Evolutionary conservation across 1,284 basidiomycete species (phyloP).

Genomic region (Rhodotorula sp.): DNA sequence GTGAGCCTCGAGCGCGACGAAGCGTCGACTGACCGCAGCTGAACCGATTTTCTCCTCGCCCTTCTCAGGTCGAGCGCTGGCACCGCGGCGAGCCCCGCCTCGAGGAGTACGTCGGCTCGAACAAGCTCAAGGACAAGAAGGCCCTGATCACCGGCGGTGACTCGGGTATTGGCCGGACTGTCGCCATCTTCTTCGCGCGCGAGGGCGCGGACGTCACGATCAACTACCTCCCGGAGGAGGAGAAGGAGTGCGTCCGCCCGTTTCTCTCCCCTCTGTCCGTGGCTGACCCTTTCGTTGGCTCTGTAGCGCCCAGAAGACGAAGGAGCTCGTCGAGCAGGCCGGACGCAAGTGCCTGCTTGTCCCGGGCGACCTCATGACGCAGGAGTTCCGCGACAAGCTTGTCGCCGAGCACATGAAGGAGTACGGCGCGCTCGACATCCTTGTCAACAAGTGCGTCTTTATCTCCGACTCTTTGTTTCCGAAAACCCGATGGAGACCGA

Average conservation of each 20-base stretch:
- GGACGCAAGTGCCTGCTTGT: conserved; percentile 56
- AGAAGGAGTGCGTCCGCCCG: conserved; percentile 55
- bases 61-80: conserved; percentile 60
- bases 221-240: conserved; percentile 62
- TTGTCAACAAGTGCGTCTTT: conserved; percentile 59
- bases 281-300: neutral
- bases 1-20: neutral
- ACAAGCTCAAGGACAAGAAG: conserved; percentile 59
- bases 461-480: neutral
- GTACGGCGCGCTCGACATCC: conserved; percentile 53
- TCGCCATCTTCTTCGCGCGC: conserved; percentile 62
- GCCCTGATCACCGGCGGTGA: conserved; percentile 61
- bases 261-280: neutral
- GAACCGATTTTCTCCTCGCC: conserved; percentile 45
- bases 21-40: too few species aligned
- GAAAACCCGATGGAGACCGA: neutral
- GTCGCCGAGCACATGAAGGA: conserved; percentile 48
- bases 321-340: conserved; percentile 55
- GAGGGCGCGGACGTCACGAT: conserved; percentile 68
- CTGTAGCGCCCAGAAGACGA: conserved; percentile 49
- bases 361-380: conserved; percentile 54
- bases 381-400: conserved; percentile 52
- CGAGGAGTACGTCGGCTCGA: conserved; percentile 54
- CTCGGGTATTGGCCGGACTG: conserved; percentile 63
- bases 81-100: conserved; percentile 62